Evolutionary conservation across 768 basidiomycete genomes (phyloP).

Genomic region (Trametes coccinea): DNA sequence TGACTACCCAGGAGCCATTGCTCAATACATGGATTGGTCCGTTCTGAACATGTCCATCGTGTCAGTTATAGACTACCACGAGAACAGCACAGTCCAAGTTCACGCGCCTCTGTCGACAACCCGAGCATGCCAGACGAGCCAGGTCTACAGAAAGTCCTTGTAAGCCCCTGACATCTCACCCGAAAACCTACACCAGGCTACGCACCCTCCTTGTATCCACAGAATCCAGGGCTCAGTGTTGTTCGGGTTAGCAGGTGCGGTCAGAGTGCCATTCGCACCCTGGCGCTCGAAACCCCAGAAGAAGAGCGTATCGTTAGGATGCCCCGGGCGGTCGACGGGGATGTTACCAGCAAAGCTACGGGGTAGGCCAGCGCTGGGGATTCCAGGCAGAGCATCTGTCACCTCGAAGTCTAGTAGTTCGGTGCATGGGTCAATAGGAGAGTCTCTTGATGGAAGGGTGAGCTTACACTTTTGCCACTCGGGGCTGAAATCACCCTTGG

Average conservation of each 20-base stretch:
- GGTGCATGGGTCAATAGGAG: background rate
- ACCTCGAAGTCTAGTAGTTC: conserved; percentile 31
- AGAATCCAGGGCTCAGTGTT: conserved; percentile 64
- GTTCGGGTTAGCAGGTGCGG: conserved; percentile 33
- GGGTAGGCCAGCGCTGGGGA: conserved; percentile 23
- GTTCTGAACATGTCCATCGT: conserved; percentile 43
- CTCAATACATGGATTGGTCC: conserved; percentile 62
- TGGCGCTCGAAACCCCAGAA: conserved; percentile 34
- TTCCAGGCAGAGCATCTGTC: conserved; percentile 27
- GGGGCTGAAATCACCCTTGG: conserved; percentile 22
- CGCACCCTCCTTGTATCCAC: conserved; percentile 72
- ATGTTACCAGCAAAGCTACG: conserved; percentile 35
- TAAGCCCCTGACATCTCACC: background rate
- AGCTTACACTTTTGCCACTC: conserved; percentile 28
- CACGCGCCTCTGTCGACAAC: conserved; percentile 51
- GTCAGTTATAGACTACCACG: background rate
- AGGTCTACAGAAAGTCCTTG: conserved; percentile 38
- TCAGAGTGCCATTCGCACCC: conserved; percentile 43
- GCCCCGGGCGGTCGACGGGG: conserved; percentile 28
- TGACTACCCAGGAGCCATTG: conserved; percentile 50
- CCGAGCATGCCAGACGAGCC: conserved; percentile 72
- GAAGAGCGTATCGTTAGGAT: conserved; percentile 36
- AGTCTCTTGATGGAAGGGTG: background rate
- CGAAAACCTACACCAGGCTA: background rate
- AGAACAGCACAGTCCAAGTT: background rate